Evolutionary conservation across 2,329 filamentous ascomycete species (phyloP), one percentile per base, ranked within the genome.

Genomic region (Fusarium cyanostomum): DNA sequence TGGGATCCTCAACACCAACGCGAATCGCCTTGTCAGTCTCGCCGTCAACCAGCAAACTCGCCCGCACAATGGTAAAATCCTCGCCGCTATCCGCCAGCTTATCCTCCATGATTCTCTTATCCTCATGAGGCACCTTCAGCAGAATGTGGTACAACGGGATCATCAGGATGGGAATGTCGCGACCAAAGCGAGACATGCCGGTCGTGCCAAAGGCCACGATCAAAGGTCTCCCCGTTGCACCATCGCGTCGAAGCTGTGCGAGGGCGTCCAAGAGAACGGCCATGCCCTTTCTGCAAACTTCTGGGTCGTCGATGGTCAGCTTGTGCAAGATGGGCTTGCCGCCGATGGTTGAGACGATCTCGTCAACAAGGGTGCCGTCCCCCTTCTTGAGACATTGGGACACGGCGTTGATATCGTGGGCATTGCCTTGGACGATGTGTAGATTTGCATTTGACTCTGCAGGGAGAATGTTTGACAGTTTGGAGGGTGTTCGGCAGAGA

Each of bases 311-410:
- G 21, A 80, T 68, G 2, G 66, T 72, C 53, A 79, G 64, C 31
- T 71, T 78, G 46, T 69, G 48, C 30, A 78, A 70, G 34, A 67
- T 62, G 56, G 67, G 64, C 16, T 66, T 64, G 21, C 71, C 74
- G 54, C 84, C 84, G 64, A 87, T 78, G 54, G 79, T 79, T 53
- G 75, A 82, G 54, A 85, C 67, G 33, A 87, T 69, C 3, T 72
- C 70, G 63, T 84, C 80, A 7, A 82, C 81, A 1, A 81, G 65
- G 7, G 59, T 57, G 4, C 73, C 64, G 34, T 71, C 60, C 4
- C 68, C 18, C 6, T 62, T 69, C 13, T 68, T 52, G 7, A 86
- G 71, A 37, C 76, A 76, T 11, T 67, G 65, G 5, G 73, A 61
- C 3, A 86, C 75, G 9, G 72, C 73, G 1, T 67, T 49, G 7